Base-by-base conservation (phyloP, 2,329 filamentous ascomycete species). In the Curvularia sp. region DNA sequence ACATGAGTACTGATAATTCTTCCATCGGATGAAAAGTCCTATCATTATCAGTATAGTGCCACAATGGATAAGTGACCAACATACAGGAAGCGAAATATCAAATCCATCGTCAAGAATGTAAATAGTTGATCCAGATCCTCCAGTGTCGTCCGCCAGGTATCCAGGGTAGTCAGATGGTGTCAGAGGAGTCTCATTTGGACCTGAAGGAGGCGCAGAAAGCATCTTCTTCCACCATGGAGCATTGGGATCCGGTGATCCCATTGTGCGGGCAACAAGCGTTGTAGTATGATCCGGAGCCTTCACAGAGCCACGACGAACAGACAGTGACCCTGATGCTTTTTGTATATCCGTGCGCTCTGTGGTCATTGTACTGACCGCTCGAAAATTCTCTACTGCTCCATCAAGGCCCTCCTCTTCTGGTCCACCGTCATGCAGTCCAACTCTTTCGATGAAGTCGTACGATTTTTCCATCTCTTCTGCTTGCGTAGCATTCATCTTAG, bases 31-130 rank as follows among this genome's bases (percentile, higher is more conserved):
- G 18, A 9, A 23, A 38, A 21, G 13, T 49, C 46, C 46, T 49
- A 13, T 8, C 3, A 3, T n/a, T 9, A 13, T 49, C 13, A 49
- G 13, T 36, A 13, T 2, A n/a, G 10, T 36, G 18, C 13, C 46
- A 4, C 7, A 25, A 9, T n/a, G 7, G 27, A 32, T 18, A 27
- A 10, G 4, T 12, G 5, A 10, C 7, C 21, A 12, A 58, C 54
- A 32, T 49, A 61, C 59, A 19, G 41, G 21, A 6, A 52, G 12
- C 19, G 7, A 27, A 2, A 53, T 2, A 38, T 63, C 60, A 41
- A 63, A 60, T 1, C 60, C 60, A 32, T 49, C 48, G 27, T 63
- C 57, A 3, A 63, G 2, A 8, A 63, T 32, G 38, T 63, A 63
- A 5, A 60, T 55, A 6, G 57, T 60, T 6, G 50, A 51, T 2